Evolutionary conservation across 2,329 filamentous ascomycete genomes (phyloP), one percentile per base, ranked within the genome.

Genomic region (Huntiella bhutanensis): DNA sequence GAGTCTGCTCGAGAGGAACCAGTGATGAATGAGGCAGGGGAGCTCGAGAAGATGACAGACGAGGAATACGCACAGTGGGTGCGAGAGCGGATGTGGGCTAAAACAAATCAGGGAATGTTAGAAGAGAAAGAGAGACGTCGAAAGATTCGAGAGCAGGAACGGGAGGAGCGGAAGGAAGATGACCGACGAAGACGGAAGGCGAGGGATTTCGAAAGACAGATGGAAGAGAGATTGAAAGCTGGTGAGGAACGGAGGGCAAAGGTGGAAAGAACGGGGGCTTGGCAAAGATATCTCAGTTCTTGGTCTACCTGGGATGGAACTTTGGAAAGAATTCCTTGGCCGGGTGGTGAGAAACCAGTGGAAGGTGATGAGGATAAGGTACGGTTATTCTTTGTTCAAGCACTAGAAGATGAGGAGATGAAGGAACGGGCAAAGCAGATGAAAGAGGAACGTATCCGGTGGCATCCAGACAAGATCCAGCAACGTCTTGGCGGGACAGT

Each of bases 401-500:
- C 48, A 17, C 34, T 65, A 16, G 61, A 63, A 22, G 61, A 64
- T 2, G 54, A 66, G 2, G 67, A 67, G 15, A 64, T 68, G 54
- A 61, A 56, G 49, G 62, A 63, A 7, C 67, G 69, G 43, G 58
- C 67, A 15, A 61, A 65, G 5, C 64, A 60, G 49, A 66, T 96
- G 45, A 94, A 93, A 61, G 66, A 75, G 4, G 91, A 98, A 65
- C 75, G 91, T 44, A 78, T 96, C 13, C 71, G 86, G 12, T 98
- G 91, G 91, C 91, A 98, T 65, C 91, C 91, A 3, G 91, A 98
- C 63, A 98, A 96, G 67, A 82, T 96, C 47, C 85, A 95, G 65
- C 91, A 95, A 63, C 75, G 77, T 45, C 78, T 93, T 50, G 83
- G 85, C 3, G 75, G 73, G 0, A 65, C 74, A 49, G 75, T 93